These are phyloP conservation scores for Hemisphaericaspora lyxosophila DNA, from an alignment of 1,139 yeast species.

Conservation along the genomic window DNA sequence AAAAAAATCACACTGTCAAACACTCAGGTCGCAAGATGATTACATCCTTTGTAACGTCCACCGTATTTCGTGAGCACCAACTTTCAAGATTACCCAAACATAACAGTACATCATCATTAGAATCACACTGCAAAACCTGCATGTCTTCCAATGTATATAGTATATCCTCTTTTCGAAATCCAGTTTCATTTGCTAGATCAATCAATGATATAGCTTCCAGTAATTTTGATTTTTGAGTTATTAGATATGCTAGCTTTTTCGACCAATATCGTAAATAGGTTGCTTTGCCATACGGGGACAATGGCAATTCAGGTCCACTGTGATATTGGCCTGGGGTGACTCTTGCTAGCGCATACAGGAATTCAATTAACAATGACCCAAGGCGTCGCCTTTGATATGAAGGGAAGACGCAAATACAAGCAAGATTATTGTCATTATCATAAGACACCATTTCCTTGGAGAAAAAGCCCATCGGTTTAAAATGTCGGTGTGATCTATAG, in stretches of 20 bases:
- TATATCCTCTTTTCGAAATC: constrained; percentile 71
- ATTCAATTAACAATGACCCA: constrained; percentile 79
- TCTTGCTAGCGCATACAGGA: constrained; percentile 72
- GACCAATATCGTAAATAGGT: constrained; percentile 84
- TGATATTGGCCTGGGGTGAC: constrained; percentile 44
- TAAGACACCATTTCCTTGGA: constrained; percentile 84
- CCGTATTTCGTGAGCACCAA: constrained; percentile 30
- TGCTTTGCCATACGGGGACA: constrained; percentile 75
- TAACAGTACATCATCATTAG: constrained; percentile 15
- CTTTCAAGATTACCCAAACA: constrained; percentile 23
- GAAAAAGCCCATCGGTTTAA: constrained; percentile 81
- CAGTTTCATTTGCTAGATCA: constrained; percentile 57
- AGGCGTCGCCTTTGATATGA: constrained; percentile 80
- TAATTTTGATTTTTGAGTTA: constrained; percentile 15
- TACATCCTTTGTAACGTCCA: constrained; percentile 25
- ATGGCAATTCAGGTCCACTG: constrained; percentile 92
- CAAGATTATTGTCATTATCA: constrained; percentile 77
- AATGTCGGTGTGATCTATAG: constrained; percentile 12
- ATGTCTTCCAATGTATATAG: constrained; percentile 62
- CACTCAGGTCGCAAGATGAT: constrained; percentile 29
- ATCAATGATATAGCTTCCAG: constrained; percentile 39
- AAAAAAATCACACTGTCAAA: constrained; percentile 26
- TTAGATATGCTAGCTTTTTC: constrained; percentile 28
- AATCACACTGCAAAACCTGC: constrained; percentile 41
- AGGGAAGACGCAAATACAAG: constrained; percentile 89